These are phyloP conservation scores for Quercus alba DNA, from an alignment of 306 rosid genomes.

Conservation along the genomic window DNA sequence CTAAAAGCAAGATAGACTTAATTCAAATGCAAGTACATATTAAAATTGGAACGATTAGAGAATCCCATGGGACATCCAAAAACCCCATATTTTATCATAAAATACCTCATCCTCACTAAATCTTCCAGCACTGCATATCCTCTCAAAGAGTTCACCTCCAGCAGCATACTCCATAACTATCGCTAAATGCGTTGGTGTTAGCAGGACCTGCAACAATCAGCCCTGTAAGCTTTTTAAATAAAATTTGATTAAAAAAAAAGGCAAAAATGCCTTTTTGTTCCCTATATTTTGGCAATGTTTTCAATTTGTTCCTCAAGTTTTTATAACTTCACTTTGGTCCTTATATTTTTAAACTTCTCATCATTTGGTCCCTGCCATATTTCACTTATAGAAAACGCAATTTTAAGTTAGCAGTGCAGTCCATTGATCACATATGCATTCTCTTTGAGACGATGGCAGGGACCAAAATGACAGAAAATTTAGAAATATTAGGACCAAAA, in stretches of 20 bases:
- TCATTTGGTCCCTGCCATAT: too few species aligned
- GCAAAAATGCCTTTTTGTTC: too few species aligned
- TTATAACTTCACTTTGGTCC: too few species aligned
- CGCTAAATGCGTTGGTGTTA: conserved; percentile 81
- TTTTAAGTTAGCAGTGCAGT: too few species aligned
- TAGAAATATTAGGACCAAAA: too few species aligned
- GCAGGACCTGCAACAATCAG: conserved; percentile 50
- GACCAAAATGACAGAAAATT: too few species aligned
- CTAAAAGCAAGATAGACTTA: not conserved
- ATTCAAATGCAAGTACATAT: not conserved
- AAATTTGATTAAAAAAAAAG: not conserved
- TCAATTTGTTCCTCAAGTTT: too few species aligned
- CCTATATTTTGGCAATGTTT: too few species aligned
- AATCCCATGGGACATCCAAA: not conserved
- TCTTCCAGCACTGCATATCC: conserved; percentile 75
- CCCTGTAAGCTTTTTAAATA: conserved; percentile 21
- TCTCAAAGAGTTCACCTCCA: conserved; percentile 79
- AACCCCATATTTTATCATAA: not conserved
- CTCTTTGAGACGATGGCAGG: too few species aligned
- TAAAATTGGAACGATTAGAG: not conserved
- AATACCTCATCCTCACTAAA: conserved; percentile 85
- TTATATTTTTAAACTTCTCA: too few species aligned
- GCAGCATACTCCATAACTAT: conserved; percentile 91
- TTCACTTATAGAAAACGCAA: too few species aligned
- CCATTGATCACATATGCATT: too few species aligned